phyloP scores from a whole-genome alignment of 2,329 filamentous ascomycete species.

The Arthrinium puccinioides region DNA sequence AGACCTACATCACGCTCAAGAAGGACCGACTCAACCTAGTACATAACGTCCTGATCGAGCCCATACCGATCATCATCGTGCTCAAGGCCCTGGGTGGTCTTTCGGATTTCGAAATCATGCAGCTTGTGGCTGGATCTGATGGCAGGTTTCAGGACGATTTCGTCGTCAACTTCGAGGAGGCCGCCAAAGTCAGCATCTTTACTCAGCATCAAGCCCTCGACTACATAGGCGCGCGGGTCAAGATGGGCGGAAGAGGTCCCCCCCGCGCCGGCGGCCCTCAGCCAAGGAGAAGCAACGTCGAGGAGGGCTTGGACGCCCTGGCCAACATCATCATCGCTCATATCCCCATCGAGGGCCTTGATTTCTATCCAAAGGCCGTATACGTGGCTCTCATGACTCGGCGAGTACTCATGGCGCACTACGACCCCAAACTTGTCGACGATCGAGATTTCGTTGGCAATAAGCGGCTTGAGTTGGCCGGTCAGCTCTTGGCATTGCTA shows the following conservation, averaged over 20 bases:
- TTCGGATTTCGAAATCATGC: constrained; percentile 90
- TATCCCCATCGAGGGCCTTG: constrained; percentile 81
- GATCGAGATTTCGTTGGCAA: constrained; percentile 98
- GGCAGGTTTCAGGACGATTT: constrained; percentile 91
- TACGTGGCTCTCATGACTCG: constrained; percentile 97
- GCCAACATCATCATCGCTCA: constrained; percentile 92
- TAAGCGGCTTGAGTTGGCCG: constrained; percentile 89
- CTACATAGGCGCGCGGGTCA: constrained; percentile 79
- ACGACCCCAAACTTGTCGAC: constrained; percentile 83
- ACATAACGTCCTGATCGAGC: constrained; percentile 89
- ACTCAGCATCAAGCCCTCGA: constrained; percentile 95
- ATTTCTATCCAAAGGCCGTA: constrained; percentile 94
- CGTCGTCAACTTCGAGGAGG: constrained; percentile 89
- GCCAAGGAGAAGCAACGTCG: constrained; percentile 69
- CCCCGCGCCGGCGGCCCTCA: constrained; percentile 43
- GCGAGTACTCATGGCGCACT: constrained; percentile 89
- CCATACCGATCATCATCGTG: constrained; percentile 89
- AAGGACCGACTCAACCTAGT: constrained; percentile 85
- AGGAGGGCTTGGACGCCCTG: constrained; percentile 88
- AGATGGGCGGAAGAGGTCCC: constrained; percentile 68
- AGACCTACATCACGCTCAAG: constrained; percentile 91
- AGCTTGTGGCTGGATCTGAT: constrained; percentile 83
- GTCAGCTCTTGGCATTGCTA: constrained; percentile 84
- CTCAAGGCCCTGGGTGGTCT: constrained; percentile 91
- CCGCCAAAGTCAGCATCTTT: constrained; percentile 72